Percentiles rank a stretch among this genome's conserved stretches.
phyloP scores from a whole-genome alignment of 257 asterid genomes.

The Ballota nigra region DNA sequence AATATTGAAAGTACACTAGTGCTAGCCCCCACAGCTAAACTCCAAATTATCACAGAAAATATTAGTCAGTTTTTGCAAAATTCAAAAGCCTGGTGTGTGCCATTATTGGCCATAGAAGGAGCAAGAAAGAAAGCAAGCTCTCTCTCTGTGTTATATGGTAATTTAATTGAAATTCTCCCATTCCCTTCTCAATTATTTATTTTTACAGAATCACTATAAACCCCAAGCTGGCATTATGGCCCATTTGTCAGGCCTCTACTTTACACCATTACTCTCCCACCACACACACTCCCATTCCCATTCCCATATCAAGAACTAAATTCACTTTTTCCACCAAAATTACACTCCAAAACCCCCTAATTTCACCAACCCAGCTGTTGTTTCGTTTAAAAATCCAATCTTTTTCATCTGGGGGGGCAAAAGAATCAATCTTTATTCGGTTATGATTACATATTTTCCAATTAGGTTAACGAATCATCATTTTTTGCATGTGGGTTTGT shows the following conservation, averaged over 20 bases:
- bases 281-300: slow-evolving; percentile 18
- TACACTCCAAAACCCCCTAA: neutral
- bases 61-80: neutral
- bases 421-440: slow-evolving; percentile 21
- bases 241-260: slow-evolving; percentile 55
- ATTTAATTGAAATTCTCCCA: neutral
- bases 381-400: too few relatives aligned
- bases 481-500: slow-evolving; percentile 18
- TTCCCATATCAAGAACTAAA: slow-evolving; percentile 8
- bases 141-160: too few relatives aligned
- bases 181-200: slow-evolving; percentile 19
- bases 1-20: neutral
- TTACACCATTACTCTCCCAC: slow-evolving; percentile 26
- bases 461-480: neutral
- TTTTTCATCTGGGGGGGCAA: neutral
- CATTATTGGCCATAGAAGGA: slow-evolving; percentile 10
- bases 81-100: slow-evolving; percentile 1
- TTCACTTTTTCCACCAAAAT: neutral
- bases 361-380: neutral
- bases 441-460: neutral
- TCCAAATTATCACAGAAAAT: neutral
- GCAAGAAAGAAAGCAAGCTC: neutral
- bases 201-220: neutral
- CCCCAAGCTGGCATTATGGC: slow-evolving; percentile 21
- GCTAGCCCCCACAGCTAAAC: slow-evolving; percentile 12